Evolutionary conservation across 225 moss, liverwort and hornwort species (phyloP), one percentile per base, ranked within the genome.

Genomic region (Sphagnum tenellum): DNA sequence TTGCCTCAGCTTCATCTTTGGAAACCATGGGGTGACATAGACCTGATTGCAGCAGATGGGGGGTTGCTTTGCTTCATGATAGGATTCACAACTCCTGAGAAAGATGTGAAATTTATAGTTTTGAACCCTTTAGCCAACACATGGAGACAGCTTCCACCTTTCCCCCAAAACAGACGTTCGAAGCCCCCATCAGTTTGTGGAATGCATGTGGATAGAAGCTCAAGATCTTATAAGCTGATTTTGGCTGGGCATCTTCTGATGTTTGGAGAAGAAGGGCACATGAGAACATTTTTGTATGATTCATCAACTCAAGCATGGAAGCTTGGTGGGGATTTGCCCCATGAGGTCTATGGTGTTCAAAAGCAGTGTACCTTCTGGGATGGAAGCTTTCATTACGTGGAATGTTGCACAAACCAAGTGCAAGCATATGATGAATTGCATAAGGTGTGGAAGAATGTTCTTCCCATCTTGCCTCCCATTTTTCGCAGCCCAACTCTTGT

Each of bases 311-410:
- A 50, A 7, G 61, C 69, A 59, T 85, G 81, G 81, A 84, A 45
- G 11, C 71, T 64, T 1, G 78, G 84, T 14, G 80, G 75, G 8
- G 53, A 81, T 14, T 71, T 84, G n/a, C 73, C 69, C 5, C 81
- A 74, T 57, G 75, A 78, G 55, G 57, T 84, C 44, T 75, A 79
- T 55, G 75, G 84, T 4, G 66, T 81, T 11, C 80, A 81, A 69
- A 84, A 76, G 69, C 80, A 81, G 51, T 84, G 84, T 59, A 73
- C 73, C 56, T 84, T 73, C 64, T 78, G 77, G 80, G 72, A 84
- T 53, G 73, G 78, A 2, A 78, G 69, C 59, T 84, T 84, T 57
- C 81, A 84, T 56, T 78, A 81, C 44, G 62, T 81, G 45, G 78
- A 81, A 52, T 81, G 78, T 3, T 81, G 84, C 46, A 78, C 67